Evolutionary conservation across 768 basidiomycete genomes (phyloP).

Genomic region (Grammothele lineata): DNA sequence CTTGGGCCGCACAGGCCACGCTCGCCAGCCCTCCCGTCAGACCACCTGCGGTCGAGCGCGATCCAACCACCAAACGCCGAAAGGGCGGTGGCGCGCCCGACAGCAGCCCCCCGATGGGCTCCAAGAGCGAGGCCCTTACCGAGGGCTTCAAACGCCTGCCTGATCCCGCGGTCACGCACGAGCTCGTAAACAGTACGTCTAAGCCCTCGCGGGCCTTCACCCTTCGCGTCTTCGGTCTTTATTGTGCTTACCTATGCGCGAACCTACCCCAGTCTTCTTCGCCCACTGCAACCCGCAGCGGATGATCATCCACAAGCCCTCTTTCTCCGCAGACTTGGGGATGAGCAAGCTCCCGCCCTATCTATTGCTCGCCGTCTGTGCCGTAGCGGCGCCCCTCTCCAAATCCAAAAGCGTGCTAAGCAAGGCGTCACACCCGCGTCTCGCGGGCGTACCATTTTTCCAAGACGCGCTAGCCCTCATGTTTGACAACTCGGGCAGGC

Average conservation of each 20-base stretch:
- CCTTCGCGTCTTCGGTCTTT: too few relatives aligned
- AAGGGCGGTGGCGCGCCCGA: conserved; percentile 2
- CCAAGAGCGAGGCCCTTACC: conserved; percentile 2
- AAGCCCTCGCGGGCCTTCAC: neutral
- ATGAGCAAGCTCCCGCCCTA: conserved; percentile 65
- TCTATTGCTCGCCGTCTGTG: conserved; percentile 71
- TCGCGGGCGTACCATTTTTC: conserved; percentile 36
- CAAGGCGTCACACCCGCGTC: conserved; percentile 42
- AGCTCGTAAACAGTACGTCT: conserved; percentile 67
- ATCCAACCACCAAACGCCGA: conserved; percentile 12
- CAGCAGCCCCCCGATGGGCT: conserved; percentile 5
- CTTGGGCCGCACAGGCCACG: conserved; percentile 14
- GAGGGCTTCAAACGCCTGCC: conserved; percentile 41
- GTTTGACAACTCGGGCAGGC: conserved; percentile 65
- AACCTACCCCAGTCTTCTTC: conserved; percentile 82
- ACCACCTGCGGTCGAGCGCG: conserved; percentile 9
- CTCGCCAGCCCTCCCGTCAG: conserved; percentile 3
- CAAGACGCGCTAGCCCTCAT: conserved; percentile 62
- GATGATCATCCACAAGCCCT: conserved; percentile 74
- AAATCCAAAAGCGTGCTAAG: conserved; percentile 50
- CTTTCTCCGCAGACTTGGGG: conserved; percentile 63
- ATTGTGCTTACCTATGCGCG: too few relatives aligned
- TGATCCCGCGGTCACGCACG: conserved; percentile 61
- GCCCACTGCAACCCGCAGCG: conserved; percentile 77
- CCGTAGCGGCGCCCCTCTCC: conserved; percentile 73